phyloP scores from a whole-genome alignment of 2,329 filamentous ascomycete genomes.

The Pseudofabraea citricarpa region DNA sequence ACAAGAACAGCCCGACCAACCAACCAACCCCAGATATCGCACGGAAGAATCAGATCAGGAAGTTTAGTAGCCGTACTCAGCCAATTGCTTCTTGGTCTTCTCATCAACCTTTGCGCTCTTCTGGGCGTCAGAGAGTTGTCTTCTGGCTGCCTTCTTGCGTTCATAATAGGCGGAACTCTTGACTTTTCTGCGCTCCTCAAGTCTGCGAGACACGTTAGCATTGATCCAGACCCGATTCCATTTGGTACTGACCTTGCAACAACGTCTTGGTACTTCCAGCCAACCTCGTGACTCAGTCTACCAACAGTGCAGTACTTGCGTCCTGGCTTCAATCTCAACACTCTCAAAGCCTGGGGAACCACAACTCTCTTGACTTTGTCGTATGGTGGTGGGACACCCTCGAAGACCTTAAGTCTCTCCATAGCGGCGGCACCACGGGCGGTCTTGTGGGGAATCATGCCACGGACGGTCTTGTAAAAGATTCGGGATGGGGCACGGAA shows the following conservation, averaged over 20 bases:
- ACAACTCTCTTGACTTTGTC: constrained; percentile 99
- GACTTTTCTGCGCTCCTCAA: constrained; percentile 99
- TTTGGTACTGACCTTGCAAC: constrained; percentile 77
- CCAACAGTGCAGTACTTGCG: constrained; percentile 99
- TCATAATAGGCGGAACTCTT: constrained; percentile 99
- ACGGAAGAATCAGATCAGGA: constrained; percentile 20
- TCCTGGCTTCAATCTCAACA: constrained; percentile 95
- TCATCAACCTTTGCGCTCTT: constrained; percentile 83
- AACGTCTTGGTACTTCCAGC: constrained; percentile 99
- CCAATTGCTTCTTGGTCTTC: constrained; percentile 85
- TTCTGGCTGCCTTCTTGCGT: constrained; percentile 95
- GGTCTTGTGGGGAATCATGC: constrained; percentile 99
- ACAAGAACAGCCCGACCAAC: constrained; percentile 17
- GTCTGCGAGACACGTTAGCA: constrained; percentile 47
- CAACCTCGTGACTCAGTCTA: constrained; percentile 96
- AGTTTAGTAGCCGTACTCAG: constrained; percentile 83
- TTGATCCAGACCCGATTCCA: constrained; percentile 4
- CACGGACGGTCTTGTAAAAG: constrained; percentile 99
- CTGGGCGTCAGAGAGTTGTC: constrained; percentile 88
- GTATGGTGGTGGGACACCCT: constrained; percentile 97
- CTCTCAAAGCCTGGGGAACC: constrained; percentile 94
- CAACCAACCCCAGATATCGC: constrained; percentile 13
- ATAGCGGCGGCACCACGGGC: constrained; percentile 92
- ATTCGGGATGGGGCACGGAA: constrained; percentile 99
- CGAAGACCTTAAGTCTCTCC: constrained; percentile 99